A percentile compares a stretch with the other conserved stretches of the same genome.
Evolutionary conservation across 1,284 basidiomycete genomes (phyloP).

Genomic region (Salmacisia buchloeana): DNA sequence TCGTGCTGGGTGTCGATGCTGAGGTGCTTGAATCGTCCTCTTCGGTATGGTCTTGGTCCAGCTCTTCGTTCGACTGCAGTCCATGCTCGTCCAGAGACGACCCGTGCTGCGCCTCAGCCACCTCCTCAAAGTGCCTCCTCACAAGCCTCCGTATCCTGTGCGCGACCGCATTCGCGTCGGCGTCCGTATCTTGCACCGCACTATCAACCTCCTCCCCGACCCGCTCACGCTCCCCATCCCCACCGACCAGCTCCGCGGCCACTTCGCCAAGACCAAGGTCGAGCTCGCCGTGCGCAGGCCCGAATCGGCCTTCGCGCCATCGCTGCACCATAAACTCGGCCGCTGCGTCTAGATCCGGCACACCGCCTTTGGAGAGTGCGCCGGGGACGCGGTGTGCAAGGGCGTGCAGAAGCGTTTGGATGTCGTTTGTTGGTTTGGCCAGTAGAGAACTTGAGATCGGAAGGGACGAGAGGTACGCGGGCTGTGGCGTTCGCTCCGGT

Average conservation of each 20-base stretch:
- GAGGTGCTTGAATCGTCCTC: background rate
- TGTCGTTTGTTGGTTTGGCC: constrained; percentile 29
- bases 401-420: constrained; percentile 22
- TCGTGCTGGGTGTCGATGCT: background rate
- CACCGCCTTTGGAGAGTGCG: constrained; percentile 31
- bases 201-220: too few relatives aligned
- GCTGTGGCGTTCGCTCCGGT: too few relatives aligned
- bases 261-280: constrained; percentile 28
- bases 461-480: background rate
- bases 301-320: constrained; percentile 38
- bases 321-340: constrained; percentile 41
- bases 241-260: background rate
- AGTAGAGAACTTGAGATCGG: background rate
- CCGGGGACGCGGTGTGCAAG: constrained; percentile 41
- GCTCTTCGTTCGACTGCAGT: too few relatives aligned
- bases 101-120: background rate
- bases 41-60: background rate
- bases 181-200: too few relatives aligned
- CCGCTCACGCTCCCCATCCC: background rate
- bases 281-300: constrained; percentile 30
- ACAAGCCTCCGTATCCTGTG: background rate
- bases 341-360: constrained; percentile 31
- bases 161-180: too few relatives aligned
- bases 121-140: background rate
- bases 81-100: too few relatives aligned